Evolutionary conservation across 2,329 filamentous ascomycete genomes (phyloP).

Genomic region (Xylariaceae sp.): DNA sequence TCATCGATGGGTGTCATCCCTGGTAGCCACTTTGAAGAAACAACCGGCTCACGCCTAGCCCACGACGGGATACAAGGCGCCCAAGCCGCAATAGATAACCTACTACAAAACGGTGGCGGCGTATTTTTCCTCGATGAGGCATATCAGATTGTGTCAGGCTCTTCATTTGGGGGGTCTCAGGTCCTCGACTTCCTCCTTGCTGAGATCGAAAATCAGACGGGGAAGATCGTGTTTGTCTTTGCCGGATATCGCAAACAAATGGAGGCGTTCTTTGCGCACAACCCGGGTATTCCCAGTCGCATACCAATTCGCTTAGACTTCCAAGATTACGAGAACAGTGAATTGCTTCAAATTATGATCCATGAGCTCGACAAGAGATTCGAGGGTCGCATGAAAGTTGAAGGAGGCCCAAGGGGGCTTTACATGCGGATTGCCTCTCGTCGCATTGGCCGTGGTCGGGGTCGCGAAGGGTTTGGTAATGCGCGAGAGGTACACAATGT

Average conservation of each 20-base stretch:
- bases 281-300: conserved; percentile 65
- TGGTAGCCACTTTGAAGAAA: conserved; percentile 59
- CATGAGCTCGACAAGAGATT: conserved; percentile 53
- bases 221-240: conserved; percentile 67
- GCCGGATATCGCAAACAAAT: conserved; percentile 72
- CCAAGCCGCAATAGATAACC: conserved; percentile 2
- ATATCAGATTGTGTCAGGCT: conserved; percentile 60
- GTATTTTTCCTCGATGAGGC: conserved; percentile 76
- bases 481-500: conserved; percentile 62
- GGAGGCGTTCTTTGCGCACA: conserved; percentile 72
- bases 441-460: conserved; percentile 42
- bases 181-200: conserved; percentile 69
- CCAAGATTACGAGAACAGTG: conserved; percentile 61
- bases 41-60: conserved; percentile 62
- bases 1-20: conserved; percentile 58
- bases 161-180: conserved; percentile 28
- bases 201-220: conserved; percentile 67
- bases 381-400: conserved; percentile 51
- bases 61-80: conserved; percentile 50
- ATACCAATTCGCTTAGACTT: conserved; percentile 65
- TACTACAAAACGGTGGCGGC: conserved; percentile 50
- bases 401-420: conserved; percentile 55
- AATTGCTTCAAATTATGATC: conserved; percentile 59
- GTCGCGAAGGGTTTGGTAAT: conserved; percentile 67
- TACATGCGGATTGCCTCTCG: conserved; percentile 43